A percentile compares a stretch with the other conserved stretches of the same genome.
Evolutionary conservation across 2,329 filamentous ascomycete species (phyloP).

Genomic region (Fusarium multiceps): DNA sequence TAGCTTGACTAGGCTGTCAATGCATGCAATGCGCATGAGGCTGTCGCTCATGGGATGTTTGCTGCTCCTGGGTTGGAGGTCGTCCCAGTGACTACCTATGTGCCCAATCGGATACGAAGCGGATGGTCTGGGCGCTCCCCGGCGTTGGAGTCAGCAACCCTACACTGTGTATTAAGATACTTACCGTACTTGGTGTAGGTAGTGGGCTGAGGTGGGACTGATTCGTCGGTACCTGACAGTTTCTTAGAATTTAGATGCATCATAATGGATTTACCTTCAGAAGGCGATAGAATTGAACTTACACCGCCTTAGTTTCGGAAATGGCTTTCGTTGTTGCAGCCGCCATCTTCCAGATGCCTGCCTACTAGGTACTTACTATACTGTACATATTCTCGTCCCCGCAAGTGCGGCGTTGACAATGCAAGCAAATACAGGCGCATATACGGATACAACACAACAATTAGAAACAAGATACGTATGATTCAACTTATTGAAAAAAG

Average conservation of each 20-base stretch:
- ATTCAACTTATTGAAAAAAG: neutral
- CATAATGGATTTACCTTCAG: conserved; percentile 28
- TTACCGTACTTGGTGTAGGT: conserved; percentile 5
- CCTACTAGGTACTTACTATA: too few species aligned
- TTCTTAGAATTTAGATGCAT: conserved; percentile 11
- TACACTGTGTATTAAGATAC: conserved; percentile 41
- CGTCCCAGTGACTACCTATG: conserved; percentile 26
- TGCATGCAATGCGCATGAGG: conserved; percentile 47
- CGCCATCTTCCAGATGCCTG: conserved; percentile 6
- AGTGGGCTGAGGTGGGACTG: conserved; percentile 34
- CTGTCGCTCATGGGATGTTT: conserved; percentile 45
- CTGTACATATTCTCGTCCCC: conserved; percentile 8
- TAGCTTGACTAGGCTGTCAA: conserved; percentile 36
- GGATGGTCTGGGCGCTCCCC: conserved; percentile 31
- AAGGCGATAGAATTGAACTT: conserved; percentile 10
- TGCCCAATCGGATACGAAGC: conserved; percentile 45
- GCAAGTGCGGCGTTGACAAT: conserved; percentile 12
- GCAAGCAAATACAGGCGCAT: conserved; percentile 24
- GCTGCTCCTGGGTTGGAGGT: conserved; percentile 42
- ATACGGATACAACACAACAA: conserved; percentile 29
- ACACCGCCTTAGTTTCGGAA: conserved; percentile 25
- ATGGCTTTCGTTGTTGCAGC: conserved; percentile 2
- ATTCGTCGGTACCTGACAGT: conserved; percentile 29
- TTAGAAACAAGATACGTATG: conserved; percentile 13
- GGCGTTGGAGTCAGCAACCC: conserved; percentile 31